Conservation (phyloP, 768 basidiomycete species). For the Panaeolus papilionaceus region DNA sequence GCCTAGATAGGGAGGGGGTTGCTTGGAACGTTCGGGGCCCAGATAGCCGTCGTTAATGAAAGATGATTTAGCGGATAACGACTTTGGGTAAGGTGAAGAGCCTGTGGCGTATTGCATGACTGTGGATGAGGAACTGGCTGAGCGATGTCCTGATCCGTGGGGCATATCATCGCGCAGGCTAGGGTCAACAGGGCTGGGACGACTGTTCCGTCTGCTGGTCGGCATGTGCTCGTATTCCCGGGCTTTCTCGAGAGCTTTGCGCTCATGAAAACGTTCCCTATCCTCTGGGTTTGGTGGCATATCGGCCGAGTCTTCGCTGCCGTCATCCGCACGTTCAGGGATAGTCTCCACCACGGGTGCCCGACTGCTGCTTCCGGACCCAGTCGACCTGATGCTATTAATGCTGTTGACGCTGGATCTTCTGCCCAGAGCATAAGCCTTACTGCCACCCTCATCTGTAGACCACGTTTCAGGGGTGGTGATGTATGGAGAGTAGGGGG, state of each 20-base stretch:
- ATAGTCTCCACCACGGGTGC: slow-evolving; percentile 47
- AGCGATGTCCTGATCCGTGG: slow-evolving; percentile 21
- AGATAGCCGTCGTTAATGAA: slow-evolving; percentile 30
- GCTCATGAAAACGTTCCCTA: slow-evolving; percentile 21
- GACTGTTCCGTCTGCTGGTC: slow-evolving; percentile 29
- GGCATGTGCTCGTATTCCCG: slow-evolving; percentile 17
- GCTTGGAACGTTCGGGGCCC: slow-evolving; percentile 21
- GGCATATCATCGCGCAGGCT: slow-evolving; percentile 23
- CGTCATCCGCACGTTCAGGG: slow-evolving; percentile 40
- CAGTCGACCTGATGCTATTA: slow-evolving; percentile 54
- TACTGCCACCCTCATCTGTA: slow-evolving; percentile 36
- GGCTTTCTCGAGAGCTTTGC: slow-evolving; percentile 24
- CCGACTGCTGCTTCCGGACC: slow-evolving; percentile 45
- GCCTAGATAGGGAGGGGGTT: slow-evolving; percentile 22
- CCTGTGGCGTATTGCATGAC: slow-evolving; percentile 32
- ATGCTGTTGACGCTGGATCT: slow-evolving; percentile 57
- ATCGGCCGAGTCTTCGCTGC: slow-evolving; percentile 21
- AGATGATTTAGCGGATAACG: slow-evolving; percentile 33
- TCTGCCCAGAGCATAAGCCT: slow-evolving; percentile 48
- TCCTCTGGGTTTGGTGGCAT: slow-evolving; percentile 17
- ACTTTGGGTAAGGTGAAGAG: slow-evolving; percentile 26
- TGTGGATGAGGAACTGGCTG: slow-evolving; percentile 27
- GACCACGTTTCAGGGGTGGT: slow-evolving; percentile 52
- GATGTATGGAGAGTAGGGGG: slow-evolving; percentile 39
- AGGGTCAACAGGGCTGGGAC: slow-evolving; percentile 26